Base-by-base conservation (phyloP, 2,329 filamentous ascomycete species). In the Sporothrix pallida region DNA sequence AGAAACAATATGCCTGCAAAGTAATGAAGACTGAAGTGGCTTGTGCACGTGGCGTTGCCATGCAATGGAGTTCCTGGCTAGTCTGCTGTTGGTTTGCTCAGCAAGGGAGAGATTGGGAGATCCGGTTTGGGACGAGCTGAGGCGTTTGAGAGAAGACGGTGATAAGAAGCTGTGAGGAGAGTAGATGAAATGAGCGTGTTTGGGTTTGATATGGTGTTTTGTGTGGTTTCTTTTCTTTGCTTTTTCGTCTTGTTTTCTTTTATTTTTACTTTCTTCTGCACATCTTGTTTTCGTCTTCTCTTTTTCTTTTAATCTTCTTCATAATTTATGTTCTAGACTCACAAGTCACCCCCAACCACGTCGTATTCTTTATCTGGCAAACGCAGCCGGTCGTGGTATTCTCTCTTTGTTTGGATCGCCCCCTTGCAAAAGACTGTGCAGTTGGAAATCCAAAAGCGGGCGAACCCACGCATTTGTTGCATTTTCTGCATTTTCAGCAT, bases 391-490 rank as follows among this genome's bases (percentile, higher is more conserved):
- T 15, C 15, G 46, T 68, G 23, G 7, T 37, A 31, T 52, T 37
- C 8, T 68, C 23, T 52, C 65, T 68, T 68, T 50, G 46, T 52
- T 52, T 62, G 12, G 46, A 8, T 48, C 6, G 44, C 46, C 48
- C 46, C 46, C 65, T 52, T 37, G 44, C 31, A 37, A 37, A 52
- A n/a, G 20, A 50, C 46, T 12, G 65, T 20, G 23, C 23, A 17
- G 44, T 68, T 50, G 65, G 23, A 4, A 37, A 46, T 68, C 65
- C 65, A 15, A 68, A 68, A 68, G 7, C 65, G 65, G 31, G 23
- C 42, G 37, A 67, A 23, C 3, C 15, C 50, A 46, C 9, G 20
- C n/a, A 44, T 31, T 26, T 23, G 10, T 68, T 37, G 23, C 10
- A 26, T 5, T 37, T 46, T 8, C 17, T 48, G n/a, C 44, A 23